Conservation (phyloP, 805 yeast genomes). For the Starmera quercuum region DNA sequence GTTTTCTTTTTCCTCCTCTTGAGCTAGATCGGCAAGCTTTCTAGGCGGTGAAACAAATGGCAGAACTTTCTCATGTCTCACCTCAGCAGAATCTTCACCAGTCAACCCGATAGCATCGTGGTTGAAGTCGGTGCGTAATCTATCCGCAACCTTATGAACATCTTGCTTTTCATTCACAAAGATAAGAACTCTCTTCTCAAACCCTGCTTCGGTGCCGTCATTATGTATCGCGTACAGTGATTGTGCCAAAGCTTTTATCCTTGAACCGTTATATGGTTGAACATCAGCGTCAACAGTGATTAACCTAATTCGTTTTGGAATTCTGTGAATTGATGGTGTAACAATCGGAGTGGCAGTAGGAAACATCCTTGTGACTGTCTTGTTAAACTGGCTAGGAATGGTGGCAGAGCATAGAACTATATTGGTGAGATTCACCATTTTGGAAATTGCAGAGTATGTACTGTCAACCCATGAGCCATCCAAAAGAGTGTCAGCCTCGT, state of each 20-base stretch:
- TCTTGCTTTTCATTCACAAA: constrained; percentile 74
- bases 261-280: constrained; percentile 79
- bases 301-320: constrained; percentile 72
- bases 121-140: constrained; percentile 39
- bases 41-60: constrained; percentile 62
- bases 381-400: constrained; percentile 70
- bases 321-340: constrained; percentile 75
- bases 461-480: constrained; percentile 70
- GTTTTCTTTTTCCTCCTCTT: constrained; percentile 15
- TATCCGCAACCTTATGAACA: constrained; percentile 49
- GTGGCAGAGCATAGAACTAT: constrained; percentile 85
- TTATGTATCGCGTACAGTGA: constrained; percentile 77
- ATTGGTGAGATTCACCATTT: constrained; percentile 48
- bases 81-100: constrained; percentile 55
- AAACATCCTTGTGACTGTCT: constrained; percentile 48
- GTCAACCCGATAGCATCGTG: constrained; percentile 61
- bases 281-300: constrained; percentile 68
- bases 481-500: constrained; percentile 91
- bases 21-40: constrained; percentile 19
- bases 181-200: constrained; percentile 71
- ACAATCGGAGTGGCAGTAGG: constrained; percentile 62
- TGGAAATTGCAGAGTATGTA: constrained; percentile 47
- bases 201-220: constrained; percentile 74
- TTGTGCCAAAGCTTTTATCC: constrained; percentile 79
- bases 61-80: constrained; percentile 47